These are phyloP conservation scores for Aureobasidium sp. DNA, from an alignment of 2,329 filamentous ascomycete genomes.

Conservation along the genomic window DNA sequence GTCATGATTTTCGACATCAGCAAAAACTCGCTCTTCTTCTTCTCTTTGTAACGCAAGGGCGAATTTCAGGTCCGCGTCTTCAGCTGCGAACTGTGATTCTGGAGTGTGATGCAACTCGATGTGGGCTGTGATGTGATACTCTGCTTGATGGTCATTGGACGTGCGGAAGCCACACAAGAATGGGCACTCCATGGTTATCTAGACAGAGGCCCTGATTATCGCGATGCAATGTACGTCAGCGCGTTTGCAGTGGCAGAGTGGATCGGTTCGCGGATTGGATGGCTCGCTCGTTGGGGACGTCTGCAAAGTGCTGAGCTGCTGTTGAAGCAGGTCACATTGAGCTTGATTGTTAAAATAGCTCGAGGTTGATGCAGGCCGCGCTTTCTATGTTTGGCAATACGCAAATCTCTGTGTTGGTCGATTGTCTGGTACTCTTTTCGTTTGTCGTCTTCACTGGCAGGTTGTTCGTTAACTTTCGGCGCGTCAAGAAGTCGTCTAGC, in stretches of 20 bases:
- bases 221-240: slow-evolving; percentile 3
- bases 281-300: slow-evolving; percentile 9
- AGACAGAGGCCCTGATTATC: neutral
- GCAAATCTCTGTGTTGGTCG: neutral
- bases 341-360: neutral
- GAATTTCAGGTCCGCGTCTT: slow-evolving; percentile 17
- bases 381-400: neutral
- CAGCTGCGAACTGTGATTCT: slow-evolving; percentile 28
- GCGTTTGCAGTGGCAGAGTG: neutral
- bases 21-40: slow-evolving; percentile 7
- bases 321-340: slow-evolving; percentile 5
- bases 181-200: slow-evolving; percentile 18
- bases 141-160: slow-evolving; percentile 22
- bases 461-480: neutral
- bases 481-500: neutral
- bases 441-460: neutral
- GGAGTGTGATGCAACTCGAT: slow-evolving; percentile 36
- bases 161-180: slow-evolving; percentile 31
- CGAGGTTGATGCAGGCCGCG: neutral
- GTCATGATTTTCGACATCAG: slow-evolving; percentile 15
- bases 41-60: slow-evolving; percentile 24
- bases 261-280: neutral
- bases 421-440: neutral
- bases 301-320: slow-evolving; percentile 14
- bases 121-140: slow-evolving; percentile 34